These are phyloP conservation scores for Pachysandra terminalis DNA, from an alignment of 164 flowering plant species.

Conservation along the genomic window DNA sequence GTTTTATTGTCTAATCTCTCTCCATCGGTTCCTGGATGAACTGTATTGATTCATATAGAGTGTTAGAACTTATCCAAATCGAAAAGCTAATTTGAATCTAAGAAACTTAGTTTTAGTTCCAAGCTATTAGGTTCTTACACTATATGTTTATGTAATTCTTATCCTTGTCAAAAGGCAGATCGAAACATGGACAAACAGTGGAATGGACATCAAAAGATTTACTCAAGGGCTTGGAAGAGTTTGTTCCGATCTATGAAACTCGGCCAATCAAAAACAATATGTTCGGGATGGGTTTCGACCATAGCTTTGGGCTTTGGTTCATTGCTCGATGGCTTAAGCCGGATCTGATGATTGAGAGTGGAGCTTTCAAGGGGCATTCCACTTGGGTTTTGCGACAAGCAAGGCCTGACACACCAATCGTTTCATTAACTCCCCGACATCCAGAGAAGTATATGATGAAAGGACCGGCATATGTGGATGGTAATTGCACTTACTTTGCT, in stretches of 20 bases:
- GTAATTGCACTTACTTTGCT: conserved; percentile 95
- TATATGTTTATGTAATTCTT: conserved; percentile 31
- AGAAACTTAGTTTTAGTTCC: background rate
- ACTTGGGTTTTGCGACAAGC: conserved; percentile 99
- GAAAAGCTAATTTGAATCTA: background rate
- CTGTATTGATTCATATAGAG: too few species aligned
- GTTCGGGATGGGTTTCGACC: conserved; percentile 99
- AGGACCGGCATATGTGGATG: conserved; percentile 98
- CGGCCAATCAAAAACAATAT: conserved; percentile 91
- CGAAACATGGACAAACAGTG: conserved; percentile 86
- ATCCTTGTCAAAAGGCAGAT: conserved; percentile 93
- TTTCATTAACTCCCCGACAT: conserved; percentile 85
- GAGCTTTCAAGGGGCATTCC: conserved; percentile 98
- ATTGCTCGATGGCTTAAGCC: conserved; percentile 91
- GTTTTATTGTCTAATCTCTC: background rate
- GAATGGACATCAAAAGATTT: conserved; percentile 94
- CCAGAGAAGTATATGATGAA: conserved; percentile 93
- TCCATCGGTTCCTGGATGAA: background rate
- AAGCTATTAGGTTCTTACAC: conserved; percentile 8
- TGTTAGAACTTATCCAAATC: too few species aligned
- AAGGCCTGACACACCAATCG: conserved; percentile 69
- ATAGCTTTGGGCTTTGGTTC: conserved; percentile 99
- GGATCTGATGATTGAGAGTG: conserved; percentile 94
- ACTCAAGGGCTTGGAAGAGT: conserved; percentile 86
- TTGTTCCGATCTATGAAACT: conserved; percentile 87